These are phyloP conservation scores for Skeletonema menzelii DNA, from an alignment of 108 stramenopile species.

Conservation along the genomic window DNA sequence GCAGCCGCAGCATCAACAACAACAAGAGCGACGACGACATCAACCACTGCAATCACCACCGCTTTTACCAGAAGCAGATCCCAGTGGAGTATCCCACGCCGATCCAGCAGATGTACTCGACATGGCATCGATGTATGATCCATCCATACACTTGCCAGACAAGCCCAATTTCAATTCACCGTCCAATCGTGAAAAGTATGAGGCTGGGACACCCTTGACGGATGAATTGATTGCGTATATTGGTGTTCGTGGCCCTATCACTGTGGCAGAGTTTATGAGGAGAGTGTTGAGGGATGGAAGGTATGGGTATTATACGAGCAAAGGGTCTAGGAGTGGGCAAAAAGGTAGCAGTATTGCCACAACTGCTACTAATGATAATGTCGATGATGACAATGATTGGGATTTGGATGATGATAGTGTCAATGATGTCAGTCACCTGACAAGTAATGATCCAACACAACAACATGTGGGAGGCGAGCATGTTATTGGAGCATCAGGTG, in stretches of 20 bases:
- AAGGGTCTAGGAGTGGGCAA: constrained; percentile 39
- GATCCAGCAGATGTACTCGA: constrained; percentile 41
- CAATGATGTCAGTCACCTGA: neutral
- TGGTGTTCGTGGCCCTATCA: constrained; percentile 77
- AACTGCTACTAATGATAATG: neutral
- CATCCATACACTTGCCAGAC: constrained; percentile 44
- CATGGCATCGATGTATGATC: constrained; percentile 47
- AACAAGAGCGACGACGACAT: neutral
- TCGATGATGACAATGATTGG: constrained; percentile 41
- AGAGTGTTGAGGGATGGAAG: constrained; percentile 71
- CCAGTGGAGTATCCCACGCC: constrained; percentile 37
- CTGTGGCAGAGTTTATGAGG: constrained; percentile 80
- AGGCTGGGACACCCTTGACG: constrained; percentile 69
- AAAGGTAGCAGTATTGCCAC: constrained; percentile 2
- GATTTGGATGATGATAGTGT: constrained; percentile 39
- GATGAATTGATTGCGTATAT: constrained; percentile 71
- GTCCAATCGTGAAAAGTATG: constrained; percentile 47
- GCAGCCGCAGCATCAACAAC: neutral
- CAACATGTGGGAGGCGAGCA: constrained; percentile 28
- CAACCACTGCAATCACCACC: neutral
- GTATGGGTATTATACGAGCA: constrained; percentile 79
- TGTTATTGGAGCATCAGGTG: constrained; percentile 87
- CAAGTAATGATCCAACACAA: neutral
- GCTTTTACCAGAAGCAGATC: constrained; percentile 21
- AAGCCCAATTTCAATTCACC: constrained; percentile 42